Conservation (phyloP, 2,329 filamentous ascomycete genomes). For the Hansfordia pulvinata region DNA sequence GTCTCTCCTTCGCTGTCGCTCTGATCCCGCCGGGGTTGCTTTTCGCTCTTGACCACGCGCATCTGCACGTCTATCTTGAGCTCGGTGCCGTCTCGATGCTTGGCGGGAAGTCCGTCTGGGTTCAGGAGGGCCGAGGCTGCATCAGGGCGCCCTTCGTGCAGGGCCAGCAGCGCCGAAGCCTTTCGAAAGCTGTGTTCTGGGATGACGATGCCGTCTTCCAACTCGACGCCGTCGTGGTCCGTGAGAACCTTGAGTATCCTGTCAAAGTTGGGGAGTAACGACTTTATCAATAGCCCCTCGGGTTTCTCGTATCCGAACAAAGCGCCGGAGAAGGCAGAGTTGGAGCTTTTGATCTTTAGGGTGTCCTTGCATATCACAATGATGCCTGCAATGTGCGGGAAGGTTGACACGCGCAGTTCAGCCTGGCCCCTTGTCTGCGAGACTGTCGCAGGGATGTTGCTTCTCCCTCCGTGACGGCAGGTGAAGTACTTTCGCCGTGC, state of each 20-base stretch:
- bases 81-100: slow-evolving; percentile 80
- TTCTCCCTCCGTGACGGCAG: slow-evolving; percentile 60
- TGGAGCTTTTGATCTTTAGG: slow-evolving; percentile 78
- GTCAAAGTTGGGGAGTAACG: slow-evolving; percentile 79
- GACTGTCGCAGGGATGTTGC: slow-evolving; percentile 76
- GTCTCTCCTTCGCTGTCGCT: slow-evolving; percentile 21
- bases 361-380: slow-evolving; percentile 74
- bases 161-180: slow-evolving; percentile 68
- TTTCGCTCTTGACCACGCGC: slow-evolving; percentile 86
- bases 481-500: slow-evolving; percentile 68
- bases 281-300: slow-evolving; percentile 65
- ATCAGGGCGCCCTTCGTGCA: slow-evolving; percentile 73
- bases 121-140: slow-evolving; percentile 66
- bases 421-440: slow-evolving; percentile 56
- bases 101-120: slow-evolving; percentile 72
- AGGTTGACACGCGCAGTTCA: slow-evolving; percentile 77
- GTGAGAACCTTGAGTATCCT: slow-evolving; percentile 68
- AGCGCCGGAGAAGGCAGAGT: slow-evolving; percentile 85
- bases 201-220: slow-evolving; percentile 90
- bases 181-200: slow-evolving; percentile 92
- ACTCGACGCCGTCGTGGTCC: slow-evolving; percentile 70
- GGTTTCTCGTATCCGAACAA: slow-evolving; percentile 82
- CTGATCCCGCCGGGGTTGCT: slow-evolving; percentile 28
- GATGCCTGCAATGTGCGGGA: slow-evolving; percentile 94
- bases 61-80: slow-evolving; percentile 94